These are phyloP conservation scores for Funneliformis mosseae DNA, from an alignment of 192 early-diverging fungal genomes.

Conservation along the genomic window DNA sequence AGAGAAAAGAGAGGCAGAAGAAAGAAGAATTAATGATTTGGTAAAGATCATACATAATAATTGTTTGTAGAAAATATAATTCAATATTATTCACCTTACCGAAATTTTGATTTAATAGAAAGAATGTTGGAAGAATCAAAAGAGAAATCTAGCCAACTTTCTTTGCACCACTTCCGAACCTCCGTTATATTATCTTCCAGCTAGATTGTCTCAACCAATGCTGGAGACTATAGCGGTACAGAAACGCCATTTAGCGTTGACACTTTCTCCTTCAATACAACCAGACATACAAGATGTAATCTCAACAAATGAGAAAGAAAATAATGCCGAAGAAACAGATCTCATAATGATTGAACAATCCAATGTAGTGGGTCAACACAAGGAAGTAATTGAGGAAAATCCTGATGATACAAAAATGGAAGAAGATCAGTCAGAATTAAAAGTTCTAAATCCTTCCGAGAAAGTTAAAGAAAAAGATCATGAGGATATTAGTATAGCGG, in stretches of 20 bases:
- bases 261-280: background rate
- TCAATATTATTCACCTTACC: background rate
- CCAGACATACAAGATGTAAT: constrained; percentile 3
- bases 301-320: background rate
- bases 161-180: constrained; percentile 38
- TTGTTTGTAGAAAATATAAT: background rate
- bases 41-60: background rate
- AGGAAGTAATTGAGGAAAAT: constrained; percentile 1
- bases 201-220: constrained; percentile 24
- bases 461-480: constrained; percentile 17
- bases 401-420: background rate
- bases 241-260: constrained; percentile 31
- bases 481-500: background rate
- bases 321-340: background rate
- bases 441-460: background rate
- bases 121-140: constrained; percentile 34
- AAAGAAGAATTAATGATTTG: constrained; percentile 25
- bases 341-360: background rate
- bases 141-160: constrained; percentile 37
- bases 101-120: background rate
- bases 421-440: background rate
- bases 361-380: background rate
- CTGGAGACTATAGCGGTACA: constrained; percentile 28
- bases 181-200: constrained; percentile 39
- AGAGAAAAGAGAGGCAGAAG: constrained; percentile 23